A percentile compares a stretch with the other conserved stretches of the same genome.
Evolutionary conservation across 2,329 filamentous ascomycete species (phyloP).

Genomic region (Pestalotiopsis sp.): DNA sequence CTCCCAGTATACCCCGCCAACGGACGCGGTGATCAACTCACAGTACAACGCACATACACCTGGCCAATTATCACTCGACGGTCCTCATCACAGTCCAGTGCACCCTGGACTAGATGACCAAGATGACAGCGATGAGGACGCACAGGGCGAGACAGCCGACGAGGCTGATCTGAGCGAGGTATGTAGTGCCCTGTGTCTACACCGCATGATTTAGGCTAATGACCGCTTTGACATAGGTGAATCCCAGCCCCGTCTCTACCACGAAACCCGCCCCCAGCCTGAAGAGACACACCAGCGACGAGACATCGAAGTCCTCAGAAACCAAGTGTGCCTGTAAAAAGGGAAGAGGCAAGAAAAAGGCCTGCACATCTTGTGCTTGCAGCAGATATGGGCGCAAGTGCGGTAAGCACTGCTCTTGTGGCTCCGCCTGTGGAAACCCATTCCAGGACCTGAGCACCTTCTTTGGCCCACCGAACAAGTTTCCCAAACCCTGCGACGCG

Average conservation of each 20-base stretch:
- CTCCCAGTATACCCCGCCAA: constrained; percentile 32
- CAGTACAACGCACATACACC: constrained; percentile 20
- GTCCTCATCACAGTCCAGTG: constrained; percentile 26
- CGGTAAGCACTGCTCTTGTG: constrained; percentile 30
- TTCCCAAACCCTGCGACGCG: constrained; percentile 32
- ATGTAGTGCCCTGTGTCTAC: constrained; percentile 14
- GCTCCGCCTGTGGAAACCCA: constrained; percentile 32
- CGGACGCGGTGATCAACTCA: constrained; percentile 15
- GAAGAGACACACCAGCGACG: constrained; percentile 23
- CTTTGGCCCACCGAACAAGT: constrained; percentile 30
- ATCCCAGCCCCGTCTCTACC: constrained; percentile 25
- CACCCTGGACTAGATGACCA: constrained; percentile 24
- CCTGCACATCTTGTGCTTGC: constrained; percentile 33
- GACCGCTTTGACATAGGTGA: constrained; percentile 21
- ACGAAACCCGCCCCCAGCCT: neutral
- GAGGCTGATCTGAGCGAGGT: constrained; percentile 30
- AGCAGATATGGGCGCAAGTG: constrained; percentile 34
- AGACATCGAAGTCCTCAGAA: constrained; percentile 26
- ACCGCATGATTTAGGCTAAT: neutral
- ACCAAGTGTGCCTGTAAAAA: constrained; percentile 35
- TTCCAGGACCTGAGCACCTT: constrained; percentile 34
- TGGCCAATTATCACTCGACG: constrained; percentile 17
- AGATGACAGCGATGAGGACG: constrained; percentile 30
- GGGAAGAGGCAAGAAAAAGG: constrained; percentile 35
- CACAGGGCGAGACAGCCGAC: constrained; percentile 33